Evolutionary conservation across 2,329 filamentous ascomycete species (phyloP).

Genomic region (Nemania bipapillata): DNA sequence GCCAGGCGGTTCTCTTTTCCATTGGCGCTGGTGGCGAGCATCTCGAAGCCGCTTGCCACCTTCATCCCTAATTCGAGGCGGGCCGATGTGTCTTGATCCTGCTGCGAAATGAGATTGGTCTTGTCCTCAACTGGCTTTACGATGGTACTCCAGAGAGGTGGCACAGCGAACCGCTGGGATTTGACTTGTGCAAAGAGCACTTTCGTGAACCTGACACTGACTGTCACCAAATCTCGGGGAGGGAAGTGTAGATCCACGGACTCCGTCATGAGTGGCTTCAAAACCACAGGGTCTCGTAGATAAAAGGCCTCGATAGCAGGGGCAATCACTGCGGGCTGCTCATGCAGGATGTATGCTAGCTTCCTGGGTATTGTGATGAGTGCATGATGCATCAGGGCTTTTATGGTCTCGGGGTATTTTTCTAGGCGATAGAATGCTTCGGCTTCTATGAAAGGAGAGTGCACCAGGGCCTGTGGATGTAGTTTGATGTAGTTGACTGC

Average conservation of each 20-base stretch:
- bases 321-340: constrained; percentile 78
- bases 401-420: constrained; percentile 82
- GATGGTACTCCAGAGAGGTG: constrained; percentile 61
- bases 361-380: constrained; percentile 80
- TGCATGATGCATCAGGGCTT: constrained; percentile 78
- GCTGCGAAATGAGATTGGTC: constrained; percentile 21
- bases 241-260: constrained; percentile 70
- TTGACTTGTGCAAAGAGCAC: constrained; percentile 90
- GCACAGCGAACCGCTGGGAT: constrained; percentile 81
- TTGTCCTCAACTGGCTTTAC: constrained; percentile 49
- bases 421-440: constrained; percentile 90
- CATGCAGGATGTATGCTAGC: constrained; percentile 80
- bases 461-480: constrained; percentile 69
- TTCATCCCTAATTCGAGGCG: constrained; percentile 85
- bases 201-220: constrained; percentile 85
- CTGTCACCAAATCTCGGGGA: constrained; percentile 80
- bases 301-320: constrained; percentile 93
- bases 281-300: constrained; percentile 80
- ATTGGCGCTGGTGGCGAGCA: constrained; percentile 76
- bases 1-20: constrained; percentile 75
- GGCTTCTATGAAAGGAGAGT: constrained; percentile 79
- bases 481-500: constrained; percentile 71
- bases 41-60: constrained; percentile 87
- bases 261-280: constrained; percentile 73
- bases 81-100: constrained; percentile 50